Evolutionary conservation across 257 asterid genomes (phyloP).

Genomic region (Penstemon davidsonii): DNA sequence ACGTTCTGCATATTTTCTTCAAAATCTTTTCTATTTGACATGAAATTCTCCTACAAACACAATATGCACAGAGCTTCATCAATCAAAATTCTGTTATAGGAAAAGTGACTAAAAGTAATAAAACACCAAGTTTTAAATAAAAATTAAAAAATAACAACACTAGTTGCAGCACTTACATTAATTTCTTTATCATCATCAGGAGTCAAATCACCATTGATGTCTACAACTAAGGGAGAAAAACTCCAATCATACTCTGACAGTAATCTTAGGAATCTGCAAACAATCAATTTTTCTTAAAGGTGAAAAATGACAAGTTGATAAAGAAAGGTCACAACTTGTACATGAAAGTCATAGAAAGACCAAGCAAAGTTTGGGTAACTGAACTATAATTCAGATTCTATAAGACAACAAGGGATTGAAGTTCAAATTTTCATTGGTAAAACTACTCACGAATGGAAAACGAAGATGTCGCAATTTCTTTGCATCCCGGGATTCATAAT

Average conservation of each 20-base stretch:
- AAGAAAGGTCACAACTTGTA: slow-evolving; percentile 4
- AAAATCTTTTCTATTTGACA: slow-evolving; percentile 57
- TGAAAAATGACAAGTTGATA: slow-evolving; percentile 9
- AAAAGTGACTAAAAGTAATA: neutral
- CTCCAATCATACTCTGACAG: slow-evolving; percentile 85
- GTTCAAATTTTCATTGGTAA: slow-evolving; percentile 1
- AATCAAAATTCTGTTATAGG: neutral
- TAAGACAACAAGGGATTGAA: neutral
- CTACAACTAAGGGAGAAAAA: slow-evolving; percentile 78
- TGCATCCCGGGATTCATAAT: neutral
- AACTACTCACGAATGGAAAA: slow-evolving; percentile 1
- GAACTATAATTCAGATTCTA: neutral
- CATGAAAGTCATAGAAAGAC: neutral
- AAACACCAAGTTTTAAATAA: neutral
- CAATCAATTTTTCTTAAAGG: slow-evolving; percentile 17
- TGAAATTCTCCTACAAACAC: slow-evolving; percentile 59
- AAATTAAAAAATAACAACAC: neutral
- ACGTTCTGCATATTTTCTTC: slow-evolving; percentile 44
- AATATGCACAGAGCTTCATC: slow-evolving; percentile 27
- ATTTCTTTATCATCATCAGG: slow-evolving; percentile 74
- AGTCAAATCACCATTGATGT: slow-evolving; percentile 80
- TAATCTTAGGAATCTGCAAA: slow-evolving; percentile 78
- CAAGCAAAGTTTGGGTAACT: slow-evolving; percentile 9
- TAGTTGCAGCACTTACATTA: slow-evolving; percentile 48
- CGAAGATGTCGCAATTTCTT: neutral